Percentiles rank a stretch among this genome's conserved stretches.
Evolutionary conservation across 2,329 filamentous ascomycete species (phyloP).

Genomic region (Fusarium miscanthi): DNA sequence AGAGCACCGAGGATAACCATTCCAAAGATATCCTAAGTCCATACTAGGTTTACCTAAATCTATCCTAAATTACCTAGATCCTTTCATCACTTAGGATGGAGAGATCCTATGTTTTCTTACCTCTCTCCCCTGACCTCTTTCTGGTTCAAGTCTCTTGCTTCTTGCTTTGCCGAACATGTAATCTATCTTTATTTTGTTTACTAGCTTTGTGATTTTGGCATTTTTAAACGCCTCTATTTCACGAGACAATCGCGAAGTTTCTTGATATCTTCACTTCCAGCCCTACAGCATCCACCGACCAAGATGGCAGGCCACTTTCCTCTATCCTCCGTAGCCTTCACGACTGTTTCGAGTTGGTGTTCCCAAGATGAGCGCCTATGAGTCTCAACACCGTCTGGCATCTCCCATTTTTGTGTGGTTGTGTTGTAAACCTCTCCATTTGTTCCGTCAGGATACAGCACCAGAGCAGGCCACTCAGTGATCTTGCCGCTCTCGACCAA

Average conservation of each 20-base stretch:
- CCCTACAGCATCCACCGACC: constrained; percentile 66
- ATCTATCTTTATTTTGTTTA: background rate
- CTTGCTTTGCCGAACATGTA: background rate
- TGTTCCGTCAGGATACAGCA: constrained; percentile 76
- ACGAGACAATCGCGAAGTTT: constrained; percentile 44
- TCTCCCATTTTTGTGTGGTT: constrained; percentile 68
- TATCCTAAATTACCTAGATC: background rate
- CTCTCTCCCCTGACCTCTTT: background rate
- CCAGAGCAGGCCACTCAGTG: constrained; percentile 61
- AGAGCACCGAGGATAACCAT: background rate
- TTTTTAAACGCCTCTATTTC: background rate
- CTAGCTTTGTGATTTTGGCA: background rate
- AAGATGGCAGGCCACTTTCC: constrained; percentile 59
- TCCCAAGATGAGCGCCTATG: constrained; percentile 57
- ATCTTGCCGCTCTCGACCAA: constrained; percentile 52
- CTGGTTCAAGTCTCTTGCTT: background rate
- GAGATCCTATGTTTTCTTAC: too few relatives aligned
- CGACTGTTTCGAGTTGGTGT: constrained; percentile 55
- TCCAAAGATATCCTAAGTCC: background rate
- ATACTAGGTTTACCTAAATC: background rate
- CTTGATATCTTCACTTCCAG: constrained; percentile 52
- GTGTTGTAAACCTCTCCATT: constrained; percentile 76
- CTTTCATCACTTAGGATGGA: background rate
- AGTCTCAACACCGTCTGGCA: constrained; percentile 44
- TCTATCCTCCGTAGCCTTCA: constrained; percentile 50